Percentiles rank a stretch among this genome's conserved stretches.
Conservation (phyloP, 139 green algal genomes). For the Chlorella sp. region DNA sequence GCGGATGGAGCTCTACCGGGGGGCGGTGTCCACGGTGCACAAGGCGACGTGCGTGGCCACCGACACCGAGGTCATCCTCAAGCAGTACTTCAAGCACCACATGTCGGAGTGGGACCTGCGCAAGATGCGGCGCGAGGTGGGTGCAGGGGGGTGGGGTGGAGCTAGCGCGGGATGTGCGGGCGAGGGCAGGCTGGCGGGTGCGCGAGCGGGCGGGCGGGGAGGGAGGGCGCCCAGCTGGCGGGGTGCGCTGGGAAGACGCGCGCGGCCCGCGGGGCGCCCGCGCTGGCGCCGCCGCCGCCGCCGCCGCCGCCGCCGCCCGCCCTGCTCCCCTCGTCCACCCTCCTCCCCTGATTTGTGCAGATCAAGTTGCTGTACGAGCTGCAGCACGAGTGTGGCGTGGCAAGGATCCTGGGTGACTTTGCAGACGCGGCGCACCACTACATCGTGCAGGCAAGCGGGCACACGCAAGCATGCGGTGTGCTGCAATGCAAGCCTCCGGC, state of each 20-base stretch:
- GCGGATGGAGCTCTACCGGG: constrained; percentile 1
- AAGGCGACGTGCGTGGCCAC: constrained; percentile 53
- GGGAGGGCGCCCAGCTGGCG: too few species aligned
- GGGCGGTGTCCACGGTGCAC: constrained; percentile 63
- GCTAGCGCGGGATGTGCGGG: too few species aligned
- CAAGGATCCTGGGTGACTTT: constrained; percentile 64
- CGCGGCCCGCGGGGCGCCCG: neutral
- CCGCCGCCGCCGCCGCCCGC: neutral
- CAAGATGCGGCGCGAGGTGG: constrained; percentile 65
- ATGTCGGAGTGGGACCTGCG: constrained; percentile 71
- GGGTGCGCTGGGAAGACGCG: too few species aligned
- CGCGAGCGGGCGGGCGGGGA: too few species aligned
- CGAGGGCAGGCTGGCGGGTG: too few species aligned
- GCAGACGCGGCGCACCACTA: constrained; percentile 53
- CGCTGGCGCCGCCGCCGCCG: neutral
- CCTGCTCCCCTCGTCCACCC: neutral
- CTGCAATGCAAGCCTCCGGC: neutral
- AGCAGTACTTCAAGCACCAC: constrained; percentile 76
- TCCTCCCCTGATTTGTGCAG: constrained; percentile 5
- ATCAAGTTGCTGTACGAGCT: constrained; percentile 44
- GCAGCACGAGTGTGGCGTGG: constrained; percentile 31
- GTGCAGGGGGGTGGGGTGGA: too few species aligned
- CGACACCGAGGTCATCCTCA: constrained; percentile 68
- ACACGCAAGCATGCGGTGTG: constrained; percentile 86
- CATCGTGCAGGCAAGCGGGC: too few species aligned